These are phyloP conservation scores for Thymus quinquecostatus DNA, from an alignment of 257 asterid species.

Conservation along the genomic window DNA sequence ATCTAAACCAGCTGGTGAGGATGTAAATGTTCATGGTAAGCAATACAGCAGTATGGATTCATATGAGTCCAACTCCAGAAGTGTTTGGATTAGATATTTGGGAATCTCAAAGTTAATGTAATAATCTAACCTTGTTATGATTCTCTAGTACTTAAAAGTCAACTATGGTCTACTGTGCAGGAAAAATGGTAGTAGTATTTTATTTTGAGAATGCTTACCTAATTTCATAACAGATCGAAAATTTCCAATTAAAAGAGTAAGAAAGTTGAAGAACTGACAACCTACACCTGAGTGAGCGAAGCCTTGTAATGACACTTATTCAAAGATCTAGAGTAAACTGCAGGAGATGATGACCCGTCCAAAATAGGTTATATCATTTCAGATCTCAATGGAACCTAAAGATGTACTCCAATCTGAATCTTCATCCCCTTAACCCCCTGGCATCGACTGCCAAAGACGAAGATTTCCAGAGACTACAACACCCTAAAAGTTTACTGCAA, in stretches of 20 bases:
- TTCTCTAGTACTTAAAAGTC: background rate
- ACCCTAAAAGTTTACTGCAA: background rate
- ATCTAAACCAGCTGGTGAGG: too few species aligned
- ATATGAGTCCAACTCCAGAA: background rate
- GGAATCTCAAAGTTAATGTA: background rate
- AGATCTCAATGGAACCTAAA: slow-evolving; percentile 17
- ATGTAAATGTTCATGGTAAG: too few species aligned
- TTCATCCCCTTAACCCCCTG: background rate
- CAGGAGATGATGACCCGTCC: slow-evolving; percentile 18
- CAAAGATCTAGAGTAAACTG: slow-evolving; percentile 18
- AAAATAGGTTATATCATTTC: background rate
- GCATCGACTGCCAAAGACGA: slow-evolving; percentile 7
- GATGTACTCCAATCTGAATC: slow-evolving; percentile 1
- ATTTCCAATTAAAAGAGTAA: slow-evolving; percentile 5
- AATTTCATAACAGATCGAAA: slow-evolving; percentile 16
- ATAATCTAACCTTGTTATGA: background rate
- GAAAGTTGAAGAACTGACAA: background rate
- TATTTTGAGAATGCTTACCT: background rate
- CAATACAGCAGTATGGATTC: background rate
- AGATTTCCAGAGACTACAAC: slow-evolving; percentile 11
- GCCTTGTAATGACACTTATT: slow-evolving; percentile 17
- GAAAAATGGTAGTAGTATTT: background rate
- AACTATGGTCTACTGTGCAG: background rate
- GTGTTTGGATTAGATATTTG: background rate
- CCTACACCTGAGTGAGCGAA: slow-evolving; percentile 11